These are phyloP conservation scores for Sphaerobolus stellatus DNA, from an alignment of 1,284 basidiomycete species.

Conservation along the genomic window DNA sequence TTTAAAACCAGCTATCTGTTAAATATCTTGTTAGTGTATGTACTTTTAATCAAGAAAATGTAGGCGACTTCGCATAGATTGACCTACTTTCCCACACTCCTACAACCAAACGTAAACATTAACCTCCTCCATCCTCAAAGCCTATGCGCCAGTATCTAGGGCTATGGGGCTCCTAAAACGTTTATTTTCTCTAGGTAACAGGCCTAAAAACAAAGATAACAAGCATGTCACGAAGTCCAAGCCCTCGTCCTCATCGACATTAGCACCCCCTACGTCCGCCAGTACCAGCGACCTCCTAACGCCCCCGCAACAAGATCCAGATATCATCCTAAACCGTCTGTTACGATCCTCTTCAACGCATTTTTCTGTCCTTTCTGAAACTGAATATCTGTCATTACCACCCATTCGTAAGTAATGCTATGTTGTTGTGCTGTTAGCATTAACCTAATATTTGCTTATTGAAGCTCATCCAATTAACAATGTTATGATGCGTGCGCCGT, in stretches of 20 bases:
- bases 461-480: conserved; percentile 67
- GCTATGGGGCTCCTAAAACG: not conserved
- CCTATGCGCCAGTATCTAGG: conserved; percentile 3
- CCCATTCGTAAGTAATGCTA: conserved; percentile 58
- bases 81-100: conserved; percentile 2
- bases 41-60: too few relatives aligned
- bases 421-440: conserved; percentile 4
- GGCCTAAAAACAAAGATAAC: conserved; percentile 52
- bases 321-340: conserved; percentile 56
- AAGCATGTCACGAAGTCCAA: conserved; percentile 17
- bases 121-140: not conserved
- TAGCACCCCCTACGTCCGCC: too few relatives aligned
- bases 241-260: conserved; percentile 21
- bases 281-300: conserved; percentile 12
- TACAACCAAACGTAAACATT: conserved; percentile 1
- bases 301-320: conserved; percentile 44
- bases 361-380: conserved; percentile 53
- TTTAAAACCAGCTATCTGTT: too few relatives aligned
- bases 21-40: too few relatives aligned
- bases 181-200: conserved; percentile 64
- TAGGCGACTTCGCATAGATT: too few relatives aligned
- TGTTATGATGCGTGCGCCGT: conserved; percentile 47
- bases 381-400: conserved; percentile 56
- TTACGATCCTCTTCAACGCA: conserved; percentile 70
- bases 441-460: conserved; percentile 4